These are phyloP conservation scores for Bombardia bombarda DNA, from an alignment of 495 filamentous ascomycete genomes.

Conservation along the genomic window DNA sequence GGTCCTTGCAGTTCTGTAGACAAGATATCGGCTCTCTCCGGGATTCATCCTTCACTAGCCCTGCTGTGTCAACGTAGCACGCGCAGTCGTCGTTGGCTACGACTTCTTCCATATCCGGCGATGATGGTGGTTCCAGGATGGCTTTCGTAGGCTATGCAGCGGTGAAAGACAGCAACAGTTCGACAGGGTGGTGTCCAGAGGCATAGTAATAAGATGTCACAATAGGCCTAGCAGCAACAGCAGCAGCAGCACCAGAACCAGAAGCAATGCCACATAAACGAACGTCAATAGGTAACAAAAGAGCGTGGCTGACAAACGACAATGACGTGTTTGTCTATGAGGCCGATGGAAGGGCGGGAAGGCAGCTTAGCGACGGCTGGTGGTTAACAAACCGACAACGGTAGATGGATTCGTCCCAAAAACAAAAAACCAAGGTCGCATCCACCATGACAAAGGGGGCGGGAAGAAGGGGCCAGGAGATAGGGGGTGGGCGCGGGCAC, in stretches of 20 bases:
- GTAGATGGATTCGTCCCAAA: neutral
- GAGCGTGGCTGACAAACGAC: constrained; percentile 11
- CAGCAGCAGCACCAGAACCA: neutral
- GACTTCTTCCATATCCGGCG: constrained; percentile 5
- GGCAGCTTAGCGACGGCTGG: neutral
- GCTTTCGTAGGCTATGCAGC: neutral
- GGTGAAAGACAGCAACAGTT: constrained; percentile 2
- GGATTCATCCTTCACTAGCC: constrained; percentile 1
- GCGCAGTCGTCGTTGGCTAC: constrained; percentile 8
- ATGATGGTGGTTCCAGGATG: neutral
- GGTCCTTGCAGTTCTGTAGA: constrained; percentile 15
- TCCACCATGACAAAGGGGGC: constrained; percentile 1
- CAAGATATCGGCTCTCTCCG: constrained; percentile 10
- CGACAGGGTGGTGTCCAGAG: constrained; percentile 8
- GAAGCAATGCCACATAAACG: neutral
- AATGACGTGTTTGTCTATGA: neutral
- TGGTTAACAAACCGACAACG: constrained; percentile 1
- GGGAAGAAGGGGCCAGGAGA: neutral
- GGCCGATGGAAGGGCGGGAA: neutral
- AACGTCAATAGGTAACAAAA: constrained; percentile 3
- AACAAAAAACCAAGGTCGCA: constrained; percentile 8
- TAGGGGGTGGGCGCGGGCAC: neutral
- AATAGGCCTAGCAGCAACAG: neutral
- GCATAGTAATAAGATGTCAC: constrained; percentile 11
- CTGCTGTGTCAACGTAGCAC: constrained; percentile 16